Percentiles rank a stretch among this genome's conserved stretches.
These are phyloP conservation scores for Backusella macrospora DNA, from an alignment of 192 early-diverging fungal species.

Conservation along the genomic window DNA sequence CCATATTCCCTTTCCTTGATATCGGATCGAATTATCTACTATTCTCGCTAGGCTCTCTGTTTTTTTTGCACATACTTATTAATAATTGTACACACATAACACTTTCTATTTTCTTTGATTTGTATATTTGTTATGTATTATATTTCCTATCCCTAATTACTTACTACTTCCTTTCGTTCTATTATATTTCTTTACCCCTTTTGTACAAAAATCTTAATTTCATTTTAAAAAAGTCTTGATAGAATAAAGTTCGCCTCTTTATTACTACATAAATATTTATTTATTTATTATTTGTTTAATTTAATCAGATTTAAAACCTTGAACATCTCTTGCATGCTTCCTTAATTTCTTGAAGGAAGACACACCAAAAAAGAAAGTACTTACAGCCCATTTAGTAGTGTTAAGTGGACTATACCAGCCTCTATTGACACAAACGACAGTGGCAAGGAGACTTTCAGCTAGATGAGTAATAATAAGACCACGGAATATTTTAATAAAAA, in stretches of 20 bases:
- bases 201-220: constrained; percentile 1
- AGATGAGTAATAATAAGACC: constrained; percentile 25
- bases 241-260: constrained; percentile 5
- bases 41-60: neutral
- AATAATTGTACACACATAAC: constrained; percentile 10
- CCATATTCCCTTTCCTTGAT: neutral
- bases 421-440: constrained; percentile 27
- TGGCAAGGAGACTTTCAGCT: constrained; percentile 26
- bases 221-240: neutral
- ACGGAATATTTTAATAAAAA: constrained; percentile 2
- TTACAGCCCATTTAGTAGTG: constrained; percentile 37
- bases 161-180: neutral
- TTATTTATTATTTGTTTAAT: neutral
- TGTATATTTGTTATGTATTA: constrained; percentile 16
- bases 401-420: constrained; percentile 36
- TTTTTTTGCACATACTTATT: constrained; percentile 1
- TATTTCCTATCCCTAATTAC: constrained; percentile 1
- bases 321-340: constrained; percentile 27
- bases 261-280: neutral
- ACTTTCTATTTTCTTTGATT: neutral
- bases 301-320: constrained; percentile 13
- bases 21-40: neutral
- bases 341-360: constrained; percentile 21
- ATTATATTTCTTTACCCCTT: constrained; percentile 6
- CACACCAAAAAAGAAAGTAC: constrained; percentile 35